Base-by-base conservation (phyloP, 2,329 filamentous ascomycete species). In the Talaromyces piceae region DNA sequence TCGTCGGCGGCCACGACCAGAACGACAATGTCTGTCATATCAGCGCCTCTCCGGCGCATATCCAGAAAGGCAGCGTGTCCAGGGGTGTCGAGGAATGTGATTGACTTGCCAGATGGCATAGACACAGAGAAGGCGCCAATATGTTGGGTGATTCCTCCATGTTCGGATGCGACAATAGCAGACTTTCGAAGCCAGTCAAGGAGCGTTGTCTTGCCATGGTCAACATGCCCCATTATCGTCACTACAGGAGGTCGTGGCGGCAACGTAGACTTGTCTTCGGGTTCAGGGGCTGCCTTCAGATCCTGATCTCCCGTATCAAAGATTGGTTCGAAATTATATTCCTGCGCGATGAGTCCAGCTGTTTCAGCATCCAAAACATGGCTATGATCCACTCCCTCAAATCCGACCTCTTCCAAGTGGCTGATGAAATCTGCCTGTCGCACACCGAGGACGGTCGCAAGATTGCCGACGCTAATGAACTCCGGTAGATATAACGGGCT, bases 171-270 rank as follows among this genome's bases (percentile, higher is more conserved):
- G 39, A 86, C 94, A 41, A 98, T 83, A 5, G 90, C 96, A 1
- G 91, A 93, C 61, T 95, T 94, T 31, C 93, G 87, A 41, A 98
- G 76, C 72, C 85, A 97, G 66, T 98, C 93, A 8, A 98, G 77
- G 39, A 98, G 83, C 0, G 94, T 98, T 0, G 93, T 98, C 74
- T 98, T 98, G 49, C 93, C 93, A 67, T 98, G 93, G 66, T 98
- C 94, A 60, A 98, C 93, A 58, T 98, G 93, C 2, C 93, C 93
- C 94, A 98, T 98, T 63, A 98, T 98, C 0, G 94, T 97, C 33
- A 98, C 91, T 30, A 98, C 89, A 0, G 93, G 94, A 6, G 93
- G 91, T 13, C 94, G 82, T 28, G 75, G 69, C 2, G 90, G 89
- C 6, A 96, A 70, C 12, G 68, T 60, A 0, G 86, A 81, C 45